Conservation (phyloP, 768 basidiomycete species). For the Psilocybe tampanensis region DNA sequence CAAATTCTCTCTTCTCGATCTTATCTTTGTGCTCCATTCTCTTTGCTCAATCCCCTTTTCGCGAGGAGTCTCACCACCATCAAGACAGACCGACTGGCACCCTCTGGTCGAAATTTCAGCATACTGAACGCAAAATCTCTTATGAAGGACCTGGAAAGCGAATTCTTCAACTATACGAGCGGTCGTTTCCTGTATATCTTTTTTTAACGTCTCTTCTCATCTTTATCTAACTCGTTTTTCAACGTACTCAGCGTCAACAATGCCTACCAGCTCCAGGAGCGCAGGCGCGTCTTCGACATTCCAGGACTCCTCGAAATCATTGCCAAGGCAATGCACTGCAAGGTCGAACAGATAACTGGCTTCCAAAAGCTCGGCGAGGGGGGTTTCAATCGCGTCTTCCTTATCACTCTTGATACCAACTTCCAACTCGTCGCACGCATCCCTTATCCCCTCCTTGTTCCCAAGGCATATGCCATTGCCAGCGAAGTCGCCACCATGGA, state of each 20-base stretch:
- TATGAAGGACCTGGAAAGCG: slow-evolving; percentile 25
- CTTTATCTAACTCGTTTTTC: slow-evolving; percentile 26
- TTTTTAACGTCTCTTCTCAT: slow-evolving; percentile 29
- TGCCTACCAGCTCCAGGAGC: slow-evolving; percentile 37
- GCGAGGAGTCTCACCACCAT: slow-evolving; percentile 18
- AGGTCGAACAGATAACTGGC: slow-evolving; percentile 31
- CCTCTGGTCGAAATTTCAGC: not conserved
- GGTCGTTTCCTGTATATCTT: slow-evolving; percentile 39
- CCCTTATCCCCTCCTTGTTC: slow-evolving; percentile 29
- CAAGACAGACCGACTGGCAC: slow-evolving; percentile 18
- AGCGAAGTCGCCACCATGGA: slow-evolving; percentile 41
- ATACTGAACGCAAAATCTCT: slow-evolving; percentile 21
- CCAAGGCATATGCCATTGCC: slow-evolving; percentile 29
- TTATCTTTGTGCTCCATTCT: slow-evolving; percentile 11
- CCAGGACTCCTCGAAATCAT: slow-evolving; percentile 22
- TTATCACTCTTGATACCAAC: slow-evolving; percentile 30
- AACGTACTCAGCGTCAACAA: slow-evolving; percentile 33
- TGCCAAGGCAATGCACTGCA: slow-evolving; percentile 29
- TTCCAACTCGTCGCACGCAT: slow-evolving; percentile 37
- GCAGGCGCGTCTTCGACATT: slow-evolving; percentile 34
- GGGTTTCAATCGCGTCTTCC: slow-evolving; percentile 34
- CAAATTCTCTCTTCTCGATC: slow-evolving; percentile 14
- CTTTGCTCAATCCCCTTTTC: slow-evolving; percentile 18
- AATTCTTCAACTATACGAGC: slow-evolving; percentile 38
- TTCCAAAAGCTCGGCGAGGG: slow-evolving; percentile 44